Conservation (phyloP, 2,329 filamentous ascomycete genomes). For the Exutisphaerella laricina region DNA sequence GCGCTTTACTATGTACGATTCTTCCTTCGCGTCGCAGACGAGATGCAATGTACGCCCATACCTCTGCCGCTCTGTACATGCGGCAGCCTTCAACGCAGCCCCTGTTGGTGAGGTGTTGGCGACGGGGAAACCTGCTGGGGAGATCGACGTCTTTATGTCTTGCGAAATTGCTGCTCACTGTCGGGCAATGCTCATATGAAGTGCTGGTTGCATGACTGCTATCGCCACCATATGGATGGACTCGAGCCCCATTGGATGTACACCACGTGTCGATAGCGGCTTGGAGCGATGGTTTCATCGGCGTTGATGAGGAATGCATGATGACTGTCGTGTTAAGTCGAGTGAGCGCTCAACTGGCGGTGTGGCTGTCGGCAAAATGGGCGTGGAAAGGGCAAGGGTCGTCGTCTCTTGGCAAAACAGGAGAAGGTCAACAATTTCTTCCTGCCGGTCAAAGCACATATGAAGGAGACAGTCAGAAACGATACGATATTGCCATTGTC, state of each 20-base stretch:
- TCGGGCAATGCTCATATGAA: neutral
- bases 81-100: too few species aligned
- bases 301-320: neutral
- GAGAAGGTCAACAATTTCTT: too few species aligned
- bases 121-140: too few species aligned
- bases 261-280: neutral
- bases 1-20: too few species aligned
- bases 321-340: neutral
- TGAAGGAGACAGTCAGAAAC: neutral
- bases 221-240: slow-evolving; percentile 3
- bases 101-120: too few species aligned
- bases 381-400: too few species aligned
- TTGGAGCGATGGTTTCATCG: neutral
- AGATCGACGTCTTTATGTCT: neutral
- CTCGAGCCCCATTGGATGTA: neutral
- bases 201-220: slow-evolving; percentile 1
- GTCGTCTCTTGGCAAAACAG: too few species aligned
- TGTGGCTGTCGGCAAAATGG: neutral
- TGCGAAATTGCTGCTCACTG: neutral
- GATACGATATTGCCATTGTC: neutral
- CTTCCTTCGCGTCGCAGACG: too few species aligned
- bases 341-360: neutral
- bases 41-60: too few species aligned
- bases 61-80: too few species aligned
- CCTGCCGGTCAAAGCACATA: neutral